Evolutionary conservation across 2,329 filamentous ascomycete genomes (phyloP), one percentile per base, ranked within the genome.

Genomic region (Phialophora macrospora): DNA sequence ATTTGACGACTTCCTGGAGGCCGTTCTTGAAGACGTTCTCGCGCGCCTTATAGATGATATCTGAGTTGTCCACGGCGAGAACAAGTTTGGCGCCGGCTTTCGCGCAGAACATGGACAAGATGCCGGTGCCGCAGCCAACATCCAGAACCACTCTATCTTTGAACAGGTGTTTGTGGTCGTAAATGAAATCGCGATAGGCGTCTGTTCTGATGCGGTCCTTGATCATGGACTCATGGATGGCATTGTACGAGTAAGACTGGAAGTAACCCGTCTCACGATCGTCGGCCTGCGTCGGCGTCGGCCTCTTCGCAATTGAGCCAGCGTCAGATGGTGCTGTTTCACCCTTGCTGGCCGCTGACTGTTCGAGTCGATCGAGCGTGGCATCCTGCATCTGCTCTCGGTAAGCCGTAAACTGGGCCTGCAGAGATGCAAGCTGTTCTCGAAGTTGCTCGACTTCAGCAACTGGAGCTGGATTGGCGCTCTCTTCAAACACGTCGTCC

Each of bases 141-240:
- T 98, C 93, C 6, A 98, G 86, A 12, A 97, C 91, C 9, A 89
- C 87, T 80, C 96, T 97, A 73, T 88, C 91, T 34, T 88, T 87
- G 78, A 97, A 97, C 3, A 97, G 80, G 70, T 92, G 83, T 77
- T 96, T 95, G 80, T 97, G 92, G 71, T 88, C 87, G 80, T 97
- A 97, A 74, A 97, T 93, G 76, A 97, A 97, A 79, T 98, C 93
- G 54, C 93, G 88, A 79, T 98, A 98, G 2, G 92, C 90, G 73
- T 97, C 91, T 11, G 93, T 98, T 59, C 93, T 90, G 48, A 97
- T 84, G 0, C 86, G 83, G 74, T 98, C 93, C 77, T 97, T 96
- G 68, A 98, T 85, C 93, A 98, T 98, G 7, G 90, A 93, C 75
- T 97, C 92, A 77, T 98, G 93, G 63, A 98, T 97, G 64, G 92